Evolutionary conservation across 1,284 basidiomycete genomes (phyloP), one percentile per base, ranked within the genome.

Genomic region (Cutaneotrichosporon mucoides): DNA sequence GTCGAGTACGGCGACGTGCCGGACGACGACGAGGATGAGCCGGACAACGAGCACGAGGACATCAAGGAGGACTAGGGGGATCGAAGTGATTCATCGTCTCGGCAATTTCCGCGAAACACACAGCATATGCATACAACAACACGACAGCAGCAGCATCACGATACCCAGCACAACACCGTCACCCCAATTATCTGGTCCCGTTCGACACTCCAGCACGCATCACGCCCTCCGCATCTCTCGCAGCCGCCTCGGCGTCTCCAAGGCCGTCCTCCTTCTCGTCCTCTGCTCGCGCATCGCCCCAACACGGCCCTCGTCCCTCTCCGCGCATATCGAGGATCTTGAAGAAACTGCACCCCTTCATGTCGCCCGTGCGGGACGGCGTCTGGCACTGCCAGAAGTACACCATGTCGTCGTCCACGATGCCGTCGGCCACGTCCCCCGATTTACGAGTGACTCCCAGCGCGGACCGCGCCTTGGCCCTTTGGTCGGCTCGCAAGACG

Each of bases 321-420:
- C 79, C 81, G 55, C 81, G 73, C 79, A 89, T 84, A 75, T 94
- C 86, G 82, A 95, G 82, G 15, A 88, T 79, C 68, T 84, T 85
- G 85, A 91, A 94, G 64, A 86, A 86, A 34, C 84, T 83, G 69
- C 92, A 96, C 0, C 87, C 88, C 75, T 92, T 90, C 24, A 90
- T 86, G 15, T 90, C 86, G 59, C 90, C 75, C 8, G 71, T 91
- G 76, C 89, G 86, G 13, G 86, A 86, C 0, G 87, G 87, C 8
- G 85, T 87, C 70, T 89, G 88, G 69, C 92, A 94, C 50, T 85
- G 82, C 90, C 92, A 94, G 85, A 91, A 93, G 71, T 89, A 92
- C 50, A 82, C 81, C 73, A 79, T 78, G 55, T 79, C 76, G 62
- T 73, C 72, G 13, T 71, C 64, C 37, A 68, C 56, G 1, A 72